A percentile compares a stretch with the other conserved stretches of the same genome.
These are phyloP conservation scores for Russula sp. DNA, from an alignment of 768 basidiomycete species.

Conservation along the genomic window DNA sequence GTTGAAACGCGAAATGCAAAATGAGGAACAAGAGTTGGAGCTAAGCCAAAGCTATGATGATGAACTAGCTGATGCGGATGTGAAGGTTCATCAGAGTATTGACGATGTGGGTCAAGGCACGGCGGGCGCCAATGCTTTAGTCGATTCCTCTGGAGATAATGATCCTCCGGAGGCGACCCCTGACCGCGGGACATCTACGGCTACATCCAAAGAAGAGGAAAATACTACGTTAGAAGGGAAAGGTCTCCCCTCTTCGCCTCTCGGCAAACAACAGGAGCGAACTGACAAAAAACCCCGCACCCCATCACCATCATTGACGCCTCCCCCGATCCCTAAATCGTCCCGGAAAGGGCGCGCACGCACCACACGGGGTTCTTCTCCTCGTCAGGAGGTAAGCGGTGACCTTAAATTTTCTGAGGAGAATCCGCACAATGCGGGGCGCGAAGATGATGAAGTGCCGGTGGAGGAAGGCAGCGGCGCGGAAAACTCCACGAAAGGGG, in stretches of 20 bases:
- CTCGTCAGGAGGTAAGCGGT: neutral
- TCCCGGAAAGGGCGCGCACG: slow-evolving; percentile 3
- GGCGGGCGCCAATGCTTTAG: slow-evolving; percentile 5
- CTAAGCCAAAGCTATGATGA: slow-evolving; percentile 9
- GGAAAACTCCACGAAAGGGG: slow-evolving; percentile 29
- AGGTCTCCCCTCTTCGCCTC: neutral
- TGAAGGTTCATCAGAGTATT: slow-evolving; percentile 13
- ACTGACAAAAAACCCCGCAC: slow-evolving; percentile 8
- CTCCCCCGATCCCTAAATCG: neutral
- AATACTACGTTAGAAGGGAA: slow-evolving; percentile 9
- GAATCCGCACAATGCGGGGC: slow-evolving; percentile 1
- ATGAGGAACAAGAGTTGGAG: slow-evolving; percentile 65
- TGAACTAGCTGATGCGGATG: slow-evolving; percentile 19
- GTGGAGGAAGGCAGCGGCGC: slow-evolving; percentile 17
- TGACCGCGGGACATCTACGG: slow-evolving; percentile 9
- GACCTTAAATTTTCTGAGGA: neutral
- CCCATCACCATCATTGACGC: slow-evolving; percentile 17
- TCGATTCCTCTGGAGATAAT: slow-evolving; percentile 4
- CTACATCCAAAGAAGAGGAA: slow-evolving; percentile 9
- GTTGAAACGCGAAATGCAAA: slow-evolving; percentile 71
- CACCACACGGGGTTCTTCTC: neutral
- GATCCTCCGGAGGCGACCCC: slow-evolving; percentile 9
- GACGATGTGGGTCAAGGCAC: neutral
- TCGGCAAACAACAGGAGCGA: slow-evolving; percentile 11
- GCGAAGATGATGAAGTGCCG: slow-evolving; percentile 19